Percentiles rank a stretch among this genome's conserved stretches.
Evolutionary conservation across 192 early-diverging fungal species (phyloP).

Genomic region (Allomyces javanicus): DNA sequence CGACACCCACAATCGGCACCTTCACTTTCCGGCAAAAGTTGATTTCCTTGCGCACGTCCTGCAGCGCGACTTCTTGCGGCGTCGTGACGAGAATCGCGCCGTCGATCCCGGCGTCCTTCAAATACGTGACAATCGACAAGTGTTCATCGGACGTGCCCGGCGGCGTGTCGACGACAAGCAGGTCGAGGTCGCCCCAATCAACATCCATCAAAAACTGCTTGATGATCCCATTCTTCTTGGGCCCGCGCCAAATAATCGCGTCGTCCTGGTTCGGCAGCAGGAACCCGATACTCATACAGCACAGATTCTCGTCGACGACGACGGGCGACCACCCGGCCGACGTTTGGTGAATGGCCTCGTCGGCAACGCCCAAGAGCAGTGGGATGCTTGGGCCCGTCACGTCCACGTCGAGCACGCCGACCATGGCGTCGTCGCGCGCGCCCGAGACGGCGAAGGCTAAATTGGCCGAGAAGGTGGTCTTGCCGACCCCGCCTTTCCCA

Average conservation of each 20-base stretch:
- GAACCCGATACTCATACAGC: constrained; percentile 85
- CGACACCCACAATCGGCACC: constrained; percentile 70
- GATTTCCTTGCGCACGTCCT: constrained; percentile 95
- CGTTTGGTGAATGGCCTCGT: constrained; percentile 63
- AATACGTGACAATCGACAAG: constrained; percentile 58
- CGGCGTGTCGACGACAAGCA: constrained; percentile 85
- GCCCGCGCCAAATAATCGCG: constrained; percentile 88
- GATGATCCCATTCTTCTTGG: constrained; percentile 84
- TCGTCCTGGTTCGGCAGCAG: constrained; percentile 69
- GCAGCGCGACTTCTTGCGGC: constrained; percentile 68
- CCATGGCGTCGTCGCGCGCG: constrained; percentile 10
- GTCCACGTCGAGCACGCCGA: constrained; percentile 90
- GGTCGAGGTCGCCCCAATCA: constrained; percentile 79
- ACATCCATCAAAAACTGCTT: constrained; percentile 95
- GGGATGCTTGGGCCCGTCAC: constrained; percentile 92
- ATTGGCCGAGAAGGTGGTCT: constrained; percentile 77
- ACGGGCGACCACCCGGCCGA: constrained; percentile 64
- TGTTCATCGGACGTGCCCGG: constrained; percentile 97
- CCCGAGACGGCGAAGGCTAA: constrained; percentile 64
- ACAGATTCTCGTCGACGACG: constrained; percentile 56
- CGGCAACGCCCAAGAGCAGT: constrained; percentile 69
- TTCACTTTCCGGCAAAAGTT: constrained; percentile 86
- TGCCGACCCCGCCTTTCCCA: constrained; percentile 97
- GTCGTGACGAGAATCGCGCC: constrained; percentile 87
- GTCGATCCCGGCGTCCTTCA: constrained; percentile 54